phyloP scores from a whole-genome alignment of 2,329 filamentous ascomycete genomes.

The Cladophialophora psammophila region DNA sequence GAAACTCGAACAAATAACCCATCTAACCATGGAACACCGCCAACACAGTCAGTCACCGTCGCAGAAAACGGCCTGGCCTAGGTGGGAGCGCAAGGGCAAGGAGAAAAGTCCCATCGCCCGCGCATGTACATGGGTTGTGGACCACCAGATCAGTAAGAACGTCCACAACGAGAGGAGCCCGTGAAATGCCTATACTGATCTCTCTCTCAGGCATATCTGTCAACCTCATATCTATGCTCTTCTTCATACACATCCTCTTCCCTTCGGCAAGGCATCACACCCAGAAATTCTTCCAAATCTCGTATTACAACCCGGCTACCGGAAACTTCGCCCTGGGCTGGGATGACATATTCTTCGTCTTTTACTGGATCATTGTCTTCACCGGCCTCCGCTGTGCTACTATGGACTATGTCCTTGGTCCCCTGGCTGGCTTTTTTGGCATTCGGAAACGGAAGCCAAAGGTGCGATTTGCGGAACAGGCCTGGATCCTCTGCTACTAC shows the following conservation, averaged over 20 bases:
- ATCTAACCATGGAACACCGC: slow-evolving; percentile 20
- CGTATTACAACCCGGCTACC: slow-evolving; percentile 76
- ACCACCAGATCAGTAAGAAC: slow-evolving; percentile 42
- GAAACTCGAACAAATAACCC: slow-evolving; percentile 28
- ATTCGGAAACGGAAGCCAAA: slow-evolving; percentile 76
- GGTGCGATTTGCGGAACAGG: slow-evolving; percentile 90
- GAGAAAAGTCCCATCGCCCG: slow-evolving; percentile 40
- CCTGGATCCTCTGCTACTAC: slow-evolving; percentile 88
- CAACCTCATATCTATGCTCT: slow-evolving; percentile 83
- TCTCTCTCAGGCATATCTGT: slow-evolving; percentile 73
- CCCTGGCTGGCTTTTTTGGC: slow-evolving; percentile 75
- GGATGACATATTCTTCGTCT: slow-evolving; percentile 80
- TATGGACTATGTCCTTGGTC: slow-evolving; percentile 87
- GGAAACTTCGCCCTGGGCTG: slow-evolving; percentile 77
- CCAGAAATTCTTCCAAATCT: slow-evolving; percentile 86
- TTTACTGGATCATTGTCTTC: slow-evolving; percentile 81
- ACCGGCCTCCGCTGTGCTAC: slow-evolving; percentile 82
- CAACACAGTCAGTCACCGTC: slow-evolving; percentile 39
- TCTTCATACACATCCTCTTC: slow-evolving; percentile 81
- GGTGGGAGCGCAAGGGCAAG: slow-evolving; percentile 39
- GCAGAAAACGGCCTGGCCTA: slow-evolving; percentile 41
- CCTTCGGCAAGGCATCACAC: slow-evolving; percentile 80
- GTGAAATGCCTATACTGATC: slow-evolving; percentile 1
- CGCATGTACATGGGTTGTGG: slow-evolving; percentile 41
- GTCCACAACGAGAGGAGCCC: no score